A percentile compares a stretch with the other conserved stretches of the same genome.
These are phyloP conservation scores for Jimgerdemannia lactiflua DNA, from an alignment of 192 early-diverging fungal genomes.

Conservation along the genomic window DNA sequence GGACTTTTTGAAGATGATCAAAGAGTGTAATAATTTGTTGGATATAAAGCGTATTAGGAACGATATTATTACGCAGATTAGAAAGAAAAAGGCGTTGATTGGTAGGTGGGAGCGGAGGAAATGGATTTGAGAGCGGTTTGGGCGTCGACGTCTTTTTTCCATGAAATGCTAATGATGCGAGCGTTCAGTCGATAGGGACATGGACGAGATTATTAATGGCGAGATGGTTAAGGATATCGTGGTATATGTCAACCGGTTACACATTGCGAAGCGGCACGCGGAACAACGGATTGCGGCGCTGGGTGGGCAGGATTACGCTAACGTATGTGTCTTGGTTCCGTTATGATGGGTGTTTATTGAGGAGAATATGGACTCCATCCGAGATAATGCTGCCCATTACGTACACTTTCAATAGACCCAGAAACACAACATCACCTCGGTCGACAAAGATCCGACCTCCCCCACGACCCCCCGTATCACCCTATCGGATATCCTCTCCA, in stretches of 20 bases:
- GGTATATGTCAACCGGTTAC: conserved; percentile 73
- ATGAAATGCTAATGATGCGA: not conserved
- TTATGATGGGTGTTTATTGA: not conserved
- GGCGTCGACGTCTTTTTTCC: too few relatives aligned
- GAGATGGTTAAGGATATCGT: conserved; percentile 69
- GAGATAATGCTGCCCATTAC: not conserved
- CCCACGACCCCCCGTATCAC: conserved; percentile 12
- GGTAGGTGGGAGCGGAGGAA: conserved; percentile 10
- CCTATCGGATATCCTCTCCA: conserved; percentile 59
- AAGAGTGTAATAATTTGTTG: conserved; percentile 54
- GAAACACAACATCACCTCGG: not conserved
- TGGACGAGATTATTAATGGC: conserved; percentile 79
- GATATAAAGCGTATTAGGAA: conserved; percentile 67
- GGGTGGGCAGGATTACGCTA: conserved; percentile 41
- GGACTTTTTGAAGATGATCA: conserved; percentile 72
- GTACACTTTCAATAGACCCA: not conserved
- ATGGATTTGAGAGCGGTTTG: not conserved
- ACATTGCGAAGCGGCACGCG: conserved; percentile 66
- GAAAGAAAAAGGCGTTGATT: conserved; percentile 56
- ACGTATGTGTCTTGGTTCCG: conserved; percentile 21
- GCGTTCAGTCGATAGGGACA: conserved; percentile 50
- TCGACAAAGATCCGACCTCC: too few relatives aligned
- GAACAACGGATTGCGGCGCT: conserved; percentile 68
- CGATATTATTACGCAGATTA: conserved; percentile 71
- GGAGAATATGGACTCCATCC: too few relatives aligned